These are phyloP conservation scores for Fragaria vesca DNA, from an alignment of 306 rosid genomes.

Conservation along the genomic window DNA sequence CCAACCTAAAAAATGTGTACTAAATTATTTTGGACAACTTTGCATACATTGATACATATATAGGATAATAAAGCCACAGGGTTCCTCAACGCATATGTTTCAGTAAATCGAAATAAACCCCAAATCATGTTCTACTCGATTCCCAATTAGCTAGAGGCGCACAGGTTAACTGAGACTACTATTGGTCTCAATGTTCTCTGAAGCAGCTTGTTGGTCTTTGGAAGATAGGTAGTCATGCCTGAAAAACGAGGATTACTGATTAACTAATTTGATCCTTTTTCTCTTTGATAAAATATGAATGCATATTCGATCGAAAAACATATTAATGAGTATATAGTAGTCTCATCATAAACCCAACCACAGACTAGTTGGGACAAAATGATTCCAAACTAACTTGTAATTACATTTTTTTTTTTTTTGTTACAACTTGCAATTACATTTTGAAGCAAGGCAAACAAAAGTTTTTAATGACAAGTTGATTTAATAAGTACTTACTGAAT, in stretches of 20 bases:
- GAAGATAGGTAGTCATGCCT: conserved; percentile 8
- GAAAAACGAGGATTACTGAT: not conserved
- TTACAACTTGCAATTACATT: not conserved
- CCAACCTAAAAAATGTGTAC: no score
- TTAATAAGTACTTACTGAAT: conserved; percentile 10
- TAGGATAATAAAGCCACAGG: not conserved
- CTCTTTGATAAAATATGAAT: no score
- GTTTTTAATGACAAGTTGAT: not conserved
- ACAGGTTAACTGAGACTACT: not conserved
- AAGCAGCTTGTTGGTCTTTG: not conserved
- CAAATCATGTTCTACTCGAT: not conserved
- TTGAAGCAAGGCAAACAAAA: not conserved
- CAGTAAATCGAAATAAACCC: not conserved
- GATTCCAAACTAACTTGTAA: no score
- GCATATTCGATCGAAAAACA: no score
- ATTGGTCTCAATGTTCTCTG: not conserved
- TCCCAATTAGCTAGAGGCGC: not conserved
- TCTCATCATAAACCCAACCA: no score
- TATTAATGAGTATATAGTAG: no score
- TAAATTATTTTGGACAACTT: not conserved
- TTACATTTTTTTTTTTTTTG: no score
- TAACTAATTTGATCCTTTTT: not conserved
- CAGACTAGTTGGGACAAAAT: no score
- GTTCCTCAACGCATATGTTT: not conserved
- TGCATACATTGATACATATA: not conserved